Base-by-base conservation (phyloP, 208 protist genomes). In the Crithidia bombi region DNA sequence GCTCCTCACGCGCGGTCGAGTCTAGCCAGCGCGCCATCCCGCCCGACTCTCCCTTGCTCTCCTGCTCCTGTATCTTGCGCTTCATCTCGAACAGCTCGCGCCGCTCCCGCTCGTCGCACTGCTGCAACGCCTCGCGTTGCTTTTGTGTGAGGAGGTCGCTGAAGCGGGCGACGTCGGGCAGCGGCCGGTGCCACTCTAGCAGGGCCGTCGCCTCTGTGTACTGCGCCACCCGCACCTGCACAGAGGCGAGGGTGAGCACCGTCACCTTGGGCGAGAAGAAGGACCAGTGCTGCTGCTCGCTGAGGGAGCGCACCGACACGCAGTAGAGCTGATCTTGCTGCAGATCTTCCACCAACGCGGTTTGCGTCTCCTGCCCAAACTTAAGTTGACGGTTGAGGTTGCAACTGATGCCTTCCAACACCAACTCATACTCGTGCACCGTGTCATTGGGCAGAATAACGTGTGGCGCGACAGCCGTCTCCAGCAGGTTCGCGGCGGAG, bases 71-170 rank as follows among this genome's bases (percentile, higher is more conserved):
- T 38, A 91, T 41, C 28, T 73, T 82, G 32, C 87, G 79, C 75
- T 97, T 95, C 26, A 96, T 65, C 62, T 93, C 89, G 51, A 89
- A 91, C 5, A 94, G 69, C 52, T 96, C 92, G 23, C 85, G 79
- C 23, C 88, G 81, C 65, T 95, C 89, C 44, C 83, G 77, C 65
- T 94, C 84, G 38, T 95, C 87, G 61, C 84, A 92, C 54, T 78
- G 69, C 43, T 84, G 89, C 69, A 93, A 75, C 35, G 79, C 82
- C 56, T 93, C 80, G 0, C 54, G 75, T 47, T 83, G 78, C 30
- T 73, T 72, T 1, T 55, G 44, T 17, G 75, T 68, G 14, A 97
- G 82, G 32, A 94, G 55, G 7, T 69, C 74, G 11, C 77, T 73
- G 57, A 87, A 94, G 39, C 74, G 67, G 32, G 41, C 62, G 11